phyloP scores from a whole-genome alignment of 371 early-diverging fungal species.

The Conidiobolus incongruus region DNA sequence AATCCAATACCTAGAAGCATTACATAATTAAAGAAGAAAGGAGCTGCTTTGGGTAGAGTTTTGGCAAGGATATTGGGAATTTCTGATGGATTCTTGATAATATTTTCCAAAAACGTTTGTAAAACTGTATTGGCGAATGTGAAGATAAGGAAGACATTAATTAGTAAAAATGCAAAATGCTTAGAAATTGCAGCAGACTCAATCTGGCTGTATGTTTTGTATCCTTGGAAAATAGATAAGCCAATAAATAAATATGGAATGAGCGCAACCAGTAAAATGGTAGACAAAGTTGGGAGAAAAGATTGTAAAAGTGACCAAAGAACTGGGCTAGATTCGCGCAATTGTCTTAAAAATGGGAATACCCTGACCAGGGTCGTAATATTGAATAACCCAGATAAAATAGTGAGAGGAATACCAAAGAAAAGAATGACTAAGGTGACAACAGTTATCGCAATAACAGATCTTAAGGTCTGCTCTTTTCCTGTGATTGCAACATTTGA shows the following conservation, averaged over 20 bases:
- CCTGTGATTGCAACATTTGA: constrained; percentile 37
- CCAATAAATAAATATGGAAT: constrained; percentile 37
- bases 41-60: constrained; percentile 38
- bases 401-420: constrained; percentile 38
- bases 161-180: constrained; percentile 67
- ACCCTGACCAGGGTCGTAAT: constrained; percentile 34
- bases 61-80: constrained; percentile 45
- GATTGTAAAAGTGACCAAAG: constrained; percentile 28
- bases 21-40: constrained; percentile 59
- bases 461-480: constrained; percentile 18
- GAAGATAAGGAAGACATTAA: constrained; percentile 73
- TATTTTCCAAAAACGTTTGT: constrained; percentile 38
- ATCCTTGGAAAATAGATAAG: constrained; percentile 27
- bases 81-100: constrained; percentile 35
- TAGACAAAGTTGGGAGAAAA: constrained; percentile 9
- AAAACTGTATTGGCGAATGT: constrained; percentile 56
- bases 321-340: constrained; percentile 19
- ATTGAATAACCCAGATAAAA: constrained; percentile 43
- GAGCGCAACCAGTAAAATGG: constrained; percentile 34
- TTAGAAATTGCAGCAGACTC: constrained; percentile 43
- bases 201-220: constrained; percentile 27
- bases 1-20: constrained; percentile 38
- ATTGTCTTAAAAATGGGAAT: constrained; percentile 18
- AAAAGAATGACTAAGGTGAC: constrained; percentile 38
- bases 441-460: constrained; percentile 21